Percentiles rank a stretch among this genome's conserved stretches.
Evolutionary conservation across 371 early-diverging fungal species (phyloP).

Genomic region (Syncephalastrum racemosum): DNA sequence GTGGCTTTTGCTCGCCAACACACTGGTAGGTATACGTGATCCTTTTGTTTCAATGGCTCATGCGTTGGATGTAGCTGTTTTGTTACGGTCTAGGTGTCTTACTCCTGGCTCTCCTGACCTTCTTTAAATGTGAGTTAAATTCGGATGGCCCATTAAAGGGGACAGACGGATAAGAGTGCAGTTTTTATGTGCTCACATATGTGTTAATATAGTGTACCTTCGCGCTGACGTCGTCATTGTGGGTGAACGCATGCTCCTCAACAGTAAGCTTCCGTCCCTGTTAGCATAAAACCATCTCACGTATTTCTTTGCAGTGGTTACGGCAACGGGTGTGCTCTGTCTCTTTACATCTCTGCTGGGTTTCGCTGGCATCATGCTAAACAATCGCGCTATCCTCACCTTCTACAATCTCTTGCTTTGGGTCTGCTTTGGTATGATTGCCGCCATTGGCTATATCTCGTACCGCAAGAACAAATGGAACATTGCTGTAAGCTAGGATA

Average conservation of each 20-base stretch:
- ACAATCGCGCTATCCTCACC: constrained; percentile 49
- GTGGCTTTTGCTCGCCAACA: constrained; percentile 51
- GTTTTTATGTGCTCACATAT: background rate
- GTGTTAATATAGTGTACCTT: constrained; percentile 32
- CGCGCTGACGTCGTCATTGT: constrained; percentile 49
- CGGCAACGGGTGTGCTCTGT: constrained; percentile 48
- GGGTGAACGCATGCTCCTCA: constrained; percentile 43
- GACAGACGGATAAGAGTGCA: background rate
- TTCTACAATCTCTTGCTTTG: constrained; percentile 55
- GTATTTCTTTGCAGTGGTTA: constrained; percentile 35
- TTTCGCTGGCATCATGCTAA: constrained; percentile 55
- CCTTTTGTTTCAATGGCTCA: too few relatives aligned
- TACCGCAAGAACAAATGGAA: constrained; percentile 54
- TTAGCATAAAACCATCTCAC: background rate
- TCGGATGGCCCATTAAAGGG: background rate
- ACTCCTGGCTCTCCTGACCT: constrained; percentile 38
- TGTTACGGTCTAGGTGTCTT: constrained; percentile 43
- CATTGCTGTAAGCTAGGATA: constrained; percentile 18
- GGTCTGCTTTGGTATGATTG: constrained; percentile 57
- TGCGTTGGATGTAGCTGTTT: constrained; percentile 34
- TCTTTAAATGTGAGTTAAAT: constrained; percentile 43
- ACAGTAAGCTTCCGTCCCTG: constrained; percentile 30
- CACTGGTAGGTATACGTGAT: constrained; percentile 32
- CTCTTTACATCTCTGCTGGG: constrained; percentile 50
- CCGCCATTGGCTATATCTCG: constrained; percentile 55